Percentiles rank a stretch among this genome's conserved stretches.
Conservation (phyloP, 2,329 filamentous ascomycete genomes). For the Didymella pinodella region DNA sequence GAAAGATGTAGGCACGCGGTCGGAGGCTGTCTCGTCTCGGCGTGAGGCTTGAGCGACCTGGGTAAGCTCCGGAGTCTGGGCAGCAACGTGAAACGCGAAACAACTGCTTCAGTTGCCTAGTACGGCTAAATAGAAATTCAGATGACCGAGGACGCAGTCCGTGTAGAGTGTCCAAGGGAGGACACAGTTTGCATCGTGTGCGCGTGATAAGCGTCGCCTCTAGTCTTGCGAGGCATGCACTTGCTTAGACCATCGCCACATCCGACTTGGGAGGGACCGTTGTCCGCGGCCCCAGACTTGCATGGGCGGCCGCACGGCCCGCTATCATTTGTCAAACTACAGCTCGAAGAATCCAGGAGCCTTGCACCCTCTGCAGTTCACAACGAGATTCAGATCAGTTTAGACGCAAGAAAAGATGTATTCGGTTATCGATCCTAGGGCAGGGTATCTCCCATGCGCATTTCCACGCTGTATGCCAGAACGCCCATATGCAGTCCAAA, state of each 20-base stretch:
- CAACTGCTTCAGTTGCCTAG: constrained; percentile 3
- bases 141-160: background rate
- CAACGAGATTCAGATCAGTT: background rate
- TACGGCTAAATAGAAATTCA: constrained; percentile 1
- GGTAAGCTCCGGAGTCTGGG: constrained; percentile 16
- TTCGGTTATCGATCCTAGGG: constrained; percentile 9
- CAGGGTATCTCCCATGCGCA: constrained; percentile 18
- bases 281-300: background rate
- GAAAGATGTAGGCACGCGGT: constrained; percentile 3
- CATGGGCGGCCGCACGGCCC: background rate
- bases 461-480: constrained; percentile 3
- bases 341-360: background rate
- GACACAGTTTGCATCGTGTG: background rate
- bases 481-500: background rate
- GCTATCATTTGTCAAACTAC: background rate
- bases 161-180: background rate
- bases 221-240: constrained; percentile 5
- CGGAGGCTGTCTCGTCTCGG: constrained; percentile 13
- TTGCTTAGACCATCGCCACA: constrained; percentile 15
- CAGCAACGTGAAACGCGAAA: constrained; percentile 17
- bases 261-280: background rate
- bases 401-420: constrained; percentile 13
- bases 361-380: background rate
- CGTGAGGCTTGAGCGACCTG: constrained; percentile 5
- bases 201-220: constrained; percentile 1